A percentile compares a stretch with the other conserved stretches of the same genome.
These are phyloP conservation scores for Candida vartiovaarae DNA, from an alignment of 805 yeast species.

Conservation along the genomic window DNA sequence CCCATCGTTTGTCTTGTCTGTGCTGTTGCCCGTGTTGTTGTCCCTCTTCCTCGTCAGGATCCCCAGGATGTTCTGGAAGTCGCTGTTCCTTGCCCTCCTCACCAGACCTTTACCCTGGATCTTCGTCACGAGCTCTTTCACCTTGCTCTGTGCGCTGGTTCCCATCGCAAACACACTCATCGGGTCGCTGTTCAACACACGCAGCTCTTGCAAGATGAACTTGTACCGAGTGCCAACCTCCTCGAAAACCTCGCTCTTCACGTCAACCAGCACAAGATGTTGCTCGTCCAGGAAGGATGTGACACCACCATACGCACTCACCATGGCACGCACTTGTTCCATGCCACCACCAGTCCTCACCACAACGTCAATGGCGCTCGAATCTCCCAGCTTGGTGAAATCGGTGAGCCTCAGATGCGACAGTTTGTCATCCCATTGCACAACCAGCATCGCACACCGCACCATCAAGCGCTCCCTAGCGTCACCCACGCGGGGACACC, in stretches of 20 bases:
- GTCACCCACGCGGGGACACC: background rate
- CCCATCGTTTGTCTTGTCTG: background rate
- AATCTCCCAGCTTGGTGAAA: constrained; percentile 2
- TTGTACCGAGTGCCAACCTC: background rate
- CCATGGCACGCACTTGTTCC: background rate
- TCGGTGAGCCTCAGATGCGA: constrained; percentile 4
- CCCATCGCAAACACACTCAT: background rate
- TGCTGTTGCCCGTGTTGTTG: background rate
- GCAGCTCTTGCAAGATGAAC: background rate
- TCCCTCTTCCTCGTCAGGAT: background rate
- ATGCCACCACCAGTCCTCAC: background rate
- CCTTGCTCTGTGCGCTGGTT: background rate
- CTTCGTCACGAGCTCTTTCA: background rate
- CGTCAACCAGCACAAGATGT: background rate
- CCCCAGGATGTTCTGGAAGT: constrained; percentile 1
- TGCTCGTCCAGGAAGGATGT: background rate
- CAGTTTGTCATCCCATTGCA: background rate
- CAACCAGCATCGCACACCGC: background rate
- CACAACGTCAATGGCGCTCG: background rate
- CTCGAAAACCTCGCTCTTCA: background rate
- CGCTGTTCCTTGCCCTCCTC: constrained; percentile 2
- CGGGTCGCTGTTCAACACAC: background rate
- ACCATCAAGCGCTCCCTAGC: background rate
- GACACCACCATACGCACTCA: background rate
- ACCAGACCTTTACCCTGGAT: background rate